Percentiles rank a stretch among this genome's conserved stretches.
These are phyloP conservation scores for Pontederia paniculata DNA, from an alignment of 176 grass and related monocot species.

Conservation along the genomic window DNA sequence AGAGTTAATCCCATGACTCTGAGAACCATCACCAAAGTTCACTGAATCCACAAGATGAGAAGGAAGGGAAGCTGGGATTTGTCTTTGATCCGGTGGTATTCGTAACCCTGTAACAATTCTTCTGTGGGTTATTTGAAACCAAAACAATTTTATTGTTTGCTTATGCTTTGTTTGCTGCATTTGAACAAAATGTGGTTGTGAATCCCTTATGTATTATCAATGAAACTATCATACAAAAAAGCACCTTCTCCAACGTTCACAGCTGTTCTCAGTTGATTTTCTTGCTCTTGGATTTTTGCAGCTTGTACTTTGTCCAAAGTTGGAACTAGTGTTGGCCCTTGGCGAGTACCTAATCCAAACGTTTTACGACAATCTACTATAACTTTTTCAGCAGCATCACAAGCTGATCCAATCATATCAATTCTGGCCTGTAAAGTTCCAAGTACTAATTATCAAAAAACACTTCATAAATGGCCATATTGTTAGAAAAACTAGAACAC, in stretches of 20 bases:
- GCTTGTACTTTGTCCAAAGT: slow-evolving; percentile 81
- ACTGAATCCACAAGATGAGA: slow-evolving; percentile 76
- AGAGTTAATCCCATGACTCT: neutral
- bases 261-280: slow-evolving; percentile 58
- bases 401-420: slow-evolving; percentile 88
- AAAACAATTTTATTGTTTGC: neutral
- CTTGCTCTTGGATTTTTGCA: slow-evolving; percentile 99
- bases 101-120: slow-evolving; percentile 37
- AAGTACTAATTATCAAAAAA: neutral
- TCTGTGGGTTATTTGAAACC: neutral
- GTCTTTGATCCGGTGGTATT: slow-evolving; percentile 59
- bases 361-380: slow-evolving; percentile 66
- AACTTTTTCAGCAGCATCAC: slow-evolving; percentile 89
- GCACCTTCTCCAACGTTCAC: slow-evolving; percentile 89
- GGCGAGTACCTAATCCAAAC: slow-evolving; percentile 63
- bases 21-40: slow-evolving; percentile 66
- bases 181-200: neutral
- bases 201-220: neutral
- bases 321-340: slow-evolving; percentile 64
- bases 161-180: neutral
- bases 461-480: neutral
- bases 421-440: slow-evolving; percentile 58
- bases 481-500: neutral
- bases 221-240: slow-evolving; percentile 1
- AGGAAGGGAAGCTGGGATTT: slow-evolving; percentile 77